A percentile compares a stretch with the other conserved stretches of the same genome.
Conservation (phyloP, 805 yeast genomes). For the Ogataea henricii region DNA sequence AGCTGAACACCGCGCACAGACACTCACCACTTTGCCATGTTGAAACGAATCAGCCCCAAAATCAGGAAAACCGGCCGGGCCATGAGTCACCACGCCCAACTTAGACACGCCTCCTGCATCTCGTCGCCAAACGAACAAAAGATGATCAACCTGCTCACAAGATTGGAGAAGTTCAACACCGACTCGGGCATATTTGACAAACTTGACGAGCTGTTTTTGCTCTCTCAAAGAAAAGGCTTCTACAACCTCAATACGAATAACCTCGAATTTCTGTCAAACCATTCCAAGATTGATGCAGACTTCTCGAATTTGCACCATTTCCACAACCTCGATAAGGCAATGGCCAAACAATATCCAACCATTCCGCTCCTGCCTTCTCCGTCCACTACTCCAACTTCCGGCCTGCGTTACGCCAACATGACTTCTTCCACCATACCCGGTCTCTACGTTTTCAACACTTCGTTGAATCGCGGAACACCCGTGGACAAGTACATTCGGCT, state of each 20-base stretch:
- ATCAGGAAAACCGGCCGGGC: neutral
- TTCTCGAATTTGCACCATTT: conserved; percentile 32
- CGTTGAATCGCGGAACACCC: conserved; percentile 22
- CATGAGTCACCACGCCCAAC: conserved; percentile 5
- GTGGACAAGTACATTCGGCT: conserved; percentile 31
- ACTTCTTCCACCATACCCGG: conserved; percentile 20
- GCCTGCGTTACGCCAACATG: conserved; percentile 4
- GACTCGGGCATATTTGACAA: conserved; percentile 31
- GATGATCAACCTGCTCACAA: conserved; percentile 28
- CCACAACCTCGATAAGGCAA: conserved; percentile 28
- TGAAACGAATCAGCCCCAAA: conserved; percentile 1
- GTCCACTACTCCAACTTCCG: conserved; percentile 1
- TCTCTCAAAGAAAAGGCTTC: conserved; percentile 37
- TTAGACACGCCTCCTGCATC: conserved; percentile 31
- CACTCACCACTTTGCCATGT: conserved; percentile 18
- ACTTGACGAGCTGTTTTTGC: conserved; percentile 32
- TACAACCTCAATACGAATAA: conserved; percentile 33
- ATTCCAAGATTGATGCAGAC: conserved; percentile 22
- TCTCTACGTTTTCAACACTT: conserved; percentile 19
- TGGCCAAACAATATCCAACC: conserved; percentile 28
- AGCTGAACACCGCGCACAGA: conserved; percentile 12
- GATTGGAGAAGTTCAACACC: conserved; percentile 32
- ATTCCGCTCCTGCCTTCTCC: conserved; percentile 26
- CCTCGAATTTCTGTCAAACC: conserved; percentile 33
- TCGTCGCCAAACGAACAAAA: conserved; percentile 33